Percentiles rank a stretch among this genome's conserved stretches.
These are phyloP conservation scores for Capsicum pubescens DNA, from an alignment of 257 asterid genomes.

Conservation along the genomic window DNA sequence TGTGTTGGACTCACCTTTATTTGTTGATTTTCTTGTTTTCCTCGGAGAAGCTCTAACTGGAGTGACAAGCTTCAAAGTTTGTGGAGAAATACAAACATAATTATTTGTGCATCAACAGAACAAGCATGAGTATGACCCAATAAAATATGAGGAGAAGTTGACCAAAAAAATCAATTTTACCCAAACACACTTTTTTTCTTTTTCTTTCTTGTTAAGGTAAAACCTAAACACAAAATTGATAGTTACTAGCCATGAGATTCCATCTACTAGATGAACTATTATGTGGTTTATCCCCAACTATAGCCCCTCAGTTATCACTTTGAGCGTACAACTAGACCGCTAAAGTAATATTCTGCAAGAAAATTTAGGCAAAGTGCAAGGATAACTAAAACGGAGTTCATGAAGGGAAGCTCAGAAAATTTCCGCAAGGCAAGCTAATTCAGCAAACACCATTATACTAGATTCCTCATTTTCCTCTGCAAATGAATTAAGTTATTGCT, in stretches of 20 bases:
- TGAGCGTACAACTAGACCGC: conserved; percentile 10
- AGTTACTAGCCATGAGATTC: neutral
- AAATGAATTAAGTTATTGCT: neutral
- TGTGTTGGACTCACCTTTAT: conserved; percentile 34
- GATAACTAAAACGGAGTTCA: neutral
- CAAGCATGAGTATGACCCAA: neutral
- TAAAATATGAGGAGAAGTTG: neutral
- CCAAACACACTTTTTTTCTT: neutral
- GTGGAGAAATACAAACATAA: conserved; percentile 12
- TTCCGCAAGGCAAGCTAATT: neutral
- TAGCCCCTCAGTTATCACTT: conserved; percentile 6
- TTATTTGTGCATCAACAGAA: conserved; percentile 23
- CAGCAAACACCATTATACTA: neutral
- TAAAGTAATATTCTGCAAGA: conserved; percentile 11
- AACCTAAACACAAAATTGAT: neutral
- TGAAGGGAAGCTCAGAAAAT: neutral
- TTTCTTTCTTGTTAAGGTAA: neutral
- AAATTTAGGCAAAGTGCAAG: neutral
- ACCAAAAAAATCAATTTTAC: neutral
- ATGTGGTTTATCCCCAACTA: neutral
- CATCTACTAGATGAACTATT: neutral
- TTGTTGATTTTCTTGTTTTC: conserved; percentile 40
- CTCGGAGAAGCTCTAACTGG: conserved; percentile 34
- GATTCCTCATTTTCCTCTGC: neutral
- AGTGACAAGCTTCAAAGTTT: conserved; percentile 24